Percentiles rank a stretch among this genome's conserved stretches.
phyloP scores from a whole-genome alignment of 2,329 filamentous ascomycete species.

The Cladosporium sp. region DNA sequence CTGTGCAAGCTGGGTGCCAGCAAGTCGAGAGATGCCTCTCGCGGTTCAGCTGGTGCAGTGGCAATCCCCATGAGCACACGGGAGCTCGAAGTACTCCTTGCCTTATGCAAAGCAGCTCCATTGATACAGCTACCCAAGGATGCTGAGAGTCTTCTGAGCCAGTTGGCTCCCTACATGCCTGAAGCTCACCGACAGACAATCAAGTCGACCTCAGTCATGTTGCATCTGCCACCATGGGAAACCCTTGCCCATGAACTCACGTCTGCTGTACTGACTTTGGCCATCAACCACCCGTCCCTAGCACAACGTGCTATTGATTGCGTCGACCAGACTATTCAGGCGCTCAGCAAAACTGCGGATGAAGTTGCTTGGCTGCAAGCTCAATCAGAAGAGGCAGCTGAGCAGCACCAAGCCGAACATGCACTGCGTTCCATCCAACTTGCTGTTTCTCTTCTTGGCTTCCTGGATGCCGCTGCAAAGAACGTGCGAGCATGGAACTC shows the following conservation, averaged over 20 bases:
- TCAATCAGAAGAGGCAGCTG: slow-evolving; percentile 28
- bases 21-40: slow-evolving; percentile 20
- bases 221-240: slow-evolving; percentile 84
- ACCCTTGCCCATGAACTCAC: slow-evolving; percentile 77
- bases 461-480: slow-evolving; percentile 78
- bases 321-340: slow-evolving; percentile 71
- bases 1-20: slow-evolving; percentile 43
- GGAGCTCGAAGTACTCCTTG: slow-evolving; percentile 89
- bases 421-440: slow-evolving; percentile 60
- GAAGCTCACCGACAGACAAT: slow-evolving; percentile 82
- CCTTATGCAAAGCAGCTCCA: slow-evolving; percentile 86
- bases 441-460: slow-evolving; percentile 83
- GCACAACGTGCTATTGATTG: slow-evolving; percentile 66
- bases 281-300: slow-evolving; percentile 69
- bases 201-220: slow-evolving; percentile 77
- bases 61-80: slow-evolving; percentile 60
- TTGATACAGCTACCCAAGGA: slow-evolving; percentile 69
- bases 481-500: slow-evolving; percentile 80
- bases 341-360: slow-evolving; percentile 66
- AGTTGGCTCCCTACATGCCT: slow-evolving; percentile 80
- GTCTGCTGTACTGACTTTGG: slow-evolving; percentile 77
- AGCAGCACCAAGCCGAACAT: slow-evolving; percentile 22
- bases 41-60: slow-evolving; percentile 27
- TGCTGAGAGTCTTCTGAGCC: slow-evolving; percentile 75
- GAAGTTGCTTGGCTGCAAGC: slow-evolving; percentile 44